Evolutionary conservation across 2,329 filamentous ascomycete species (phyloP).

Genomic region (Botrytis sinoallii): DNA sequence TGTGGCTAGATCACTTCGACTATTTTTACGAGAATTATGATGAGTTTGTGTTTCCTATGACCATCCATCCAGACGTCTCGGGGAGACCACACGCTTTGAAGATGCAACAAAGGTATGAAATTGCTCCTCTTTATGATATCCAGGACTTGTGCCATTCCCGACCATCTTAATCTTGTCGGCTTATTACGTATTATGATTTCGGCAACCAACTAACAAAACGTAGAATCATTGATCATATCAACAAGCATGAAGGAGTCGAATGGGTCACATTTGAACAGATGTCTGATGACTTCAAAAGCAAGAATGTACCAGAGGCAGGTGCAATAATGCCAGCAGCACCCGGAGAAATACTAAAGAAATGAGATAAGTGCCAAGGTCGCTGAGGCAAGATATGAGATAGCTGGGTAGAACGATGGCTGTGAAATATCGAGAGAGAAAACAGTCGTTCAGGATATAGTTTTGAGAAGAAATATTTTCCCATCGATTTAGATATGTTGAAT

Average conservation of each 20-base stretch:
- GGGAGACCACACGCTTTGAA: slow-evolving; percentile 69
- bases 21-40: slow-evolving; percentile 77
- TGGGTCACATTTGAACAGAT: slow-evolving; percentile 71
- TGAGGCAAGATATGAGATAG: background rate
- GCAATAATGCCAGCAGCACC: slow-evolving; percentile 58
- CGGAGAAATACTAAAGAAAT: slow-evolving; percentile 47
- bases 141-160: slow-evolving; percentile 57
- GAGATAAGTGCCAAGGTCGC: background rate
- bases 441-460: background rate
- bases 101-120: slow-evolving; percentile 64
- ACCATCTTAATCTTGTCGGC: background rate
- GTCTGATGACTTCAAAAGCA: slow-evolving; percentile 69
- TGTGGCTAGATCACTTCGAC: slow-evolving; percentile 55
- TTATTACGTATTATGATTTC: background rate
- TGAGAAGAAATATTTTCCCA: background rate
- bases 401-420: background rate
- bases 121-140: slow-evolving; percentile 52
- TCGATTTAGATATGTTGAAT: background rate
- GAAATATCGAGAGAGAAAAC: background rate
- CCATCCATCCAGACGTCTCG: slow-evolving; percentile 71
- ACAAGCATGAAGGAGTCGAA: slow-evolving; percentile 57
- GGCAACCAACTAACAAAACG: background rate
- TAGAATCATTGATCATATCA: slow-evolving; percentile 69
- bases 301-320: slow-evolving; percentile 54
- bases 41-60: slow-evolving; percentile 74